Evolutionary conservation across 2,329 filamentous ascomycete species (phyloP), one percentile per base, ranked within the genome.

Genomic region (Cordyceps militaris): DNA sequence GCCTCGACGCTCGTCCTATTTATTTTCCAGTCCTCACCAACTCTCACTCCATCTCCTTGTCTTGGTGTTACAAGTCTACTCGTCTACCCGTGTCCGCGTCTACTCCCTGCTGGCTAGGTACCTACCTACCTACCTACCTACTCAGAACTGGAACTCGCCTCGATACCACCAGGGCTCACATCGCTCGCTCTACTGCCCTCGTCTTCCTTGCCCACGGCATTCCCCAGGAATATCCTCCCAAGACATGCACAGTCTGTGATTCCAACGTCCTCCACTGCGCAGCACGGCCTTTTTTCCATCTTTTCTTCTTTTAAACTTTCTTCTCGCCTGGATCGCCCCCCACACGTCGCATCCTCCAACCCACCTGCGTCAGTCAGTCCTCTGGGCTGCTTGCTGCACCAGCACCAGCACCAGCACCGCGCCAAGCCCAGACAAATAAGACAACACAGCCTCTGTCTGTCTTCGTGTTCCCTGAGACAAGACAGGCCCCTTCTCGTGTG

Each of bases 211-310:
- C n/a, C n/a, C n/a, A n/a, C n/a, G n/a, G n/a, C n/a, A n/a, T n/a
- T n/a, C n/a, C 19, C n/a, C 38, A 40, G 4, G 38, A 40, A 40
- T 42, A 16, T 36, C 28, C 50, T 42, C 23, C 43, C 43, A 43
- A 55, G 50, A 58, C 48, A 54, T 48, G 49, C 50, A 54, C 24
- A 14, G 50, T 21, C 50, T 43, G 11, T 58, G 57, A 49, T 47
- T 51, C 36, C 42, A 32, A 21, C 36, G 24, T 23, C 32, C 24
- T 43, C 24, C 7, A 23, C 44, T 26, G 8, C 26, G 30, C 43
- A 43, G 9, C 34, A 32, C 49, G 43, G 23, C 14, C n/a, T 28
- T 47, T 19, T 47, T n/a, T 6, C 3, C 28, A 19, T 51, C 23
- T 46, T 38, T 42, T 11, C 14, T 28, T 19, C 28, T 24, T 36